Evolutionary conservation across 2,329 filamentous ascomycete species (phyloP).

Genomic region (Penicillium sp.): DNA sequence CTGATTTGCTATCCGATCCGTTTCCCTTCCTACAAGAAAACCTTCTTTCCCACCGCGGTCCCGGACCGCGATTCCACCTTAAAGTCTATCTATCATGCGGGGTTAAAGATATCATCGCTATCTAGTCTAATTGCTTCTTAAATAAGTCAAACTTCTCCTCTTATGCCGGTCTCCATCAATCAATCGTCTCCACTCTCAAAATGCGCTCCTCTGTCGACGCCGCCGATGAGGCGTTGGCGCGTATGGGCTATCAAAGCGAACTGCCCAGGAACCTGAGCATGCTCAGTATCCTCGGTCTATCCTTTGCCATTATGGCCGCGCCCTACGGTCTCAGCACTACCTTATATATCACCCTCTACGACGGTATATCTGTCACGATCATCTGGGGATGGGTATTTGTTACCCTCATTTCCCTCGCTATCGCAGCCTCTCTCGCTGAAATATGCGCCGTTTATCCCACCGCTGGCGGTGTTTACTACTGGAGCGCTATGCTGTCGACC

Average conservation of each 20-base stretch:
- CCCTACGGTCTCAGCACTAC: conserved; percentile 68
- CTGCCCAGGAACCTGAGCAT: conserved; percentile 66
- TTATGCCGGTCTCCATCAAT: background rate
- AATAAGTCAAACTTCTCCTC: conserved; percentile 3
- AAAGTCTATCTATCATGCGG: conserved; percentile 21
- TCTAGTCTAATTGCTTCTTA: background rate
- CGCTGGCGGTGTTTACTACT: conserved; percentile 69
- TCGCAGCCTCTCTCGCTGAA: conserved; percentile 66
- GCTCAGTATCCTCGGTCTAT: conserved; percentile 67
- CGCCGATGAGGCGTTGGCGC: conserved; percentile 61
- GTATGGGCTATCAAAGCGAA: conserved; percentile 68
- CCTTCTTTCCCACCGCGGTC: conserved; percentile 18
- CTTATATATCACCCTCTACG: conserved; percentile 65
- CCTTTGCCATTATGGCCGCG: conserved; percentile 74
- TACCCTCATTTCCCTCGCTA: conserved; percentile 61
- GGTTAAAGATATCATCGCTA: conserved; percentile 8
- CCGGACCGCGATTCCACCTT: conserved; percentile 20
- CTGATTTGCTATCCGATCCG: background rate
- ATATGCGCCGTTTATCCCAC: conserved; percentile 70
- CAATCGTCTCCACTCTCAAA: conserved; percentile 12
- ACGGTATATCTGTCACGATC: conserved; percentile 68
- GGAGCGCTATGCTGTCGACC: conserved; percentile 67
- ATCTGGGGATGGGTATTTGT: conserved; percentile 70
- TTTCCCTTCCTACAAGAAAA: background rate
- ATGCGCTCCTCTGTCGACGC: conserved; percentile 28